Evolutionary conservation across 164 flowering plant genomes (phyloP), one percentile per base, ranked within the genome.

Genomic region (Tetrastigma voinierianum): DNA sequence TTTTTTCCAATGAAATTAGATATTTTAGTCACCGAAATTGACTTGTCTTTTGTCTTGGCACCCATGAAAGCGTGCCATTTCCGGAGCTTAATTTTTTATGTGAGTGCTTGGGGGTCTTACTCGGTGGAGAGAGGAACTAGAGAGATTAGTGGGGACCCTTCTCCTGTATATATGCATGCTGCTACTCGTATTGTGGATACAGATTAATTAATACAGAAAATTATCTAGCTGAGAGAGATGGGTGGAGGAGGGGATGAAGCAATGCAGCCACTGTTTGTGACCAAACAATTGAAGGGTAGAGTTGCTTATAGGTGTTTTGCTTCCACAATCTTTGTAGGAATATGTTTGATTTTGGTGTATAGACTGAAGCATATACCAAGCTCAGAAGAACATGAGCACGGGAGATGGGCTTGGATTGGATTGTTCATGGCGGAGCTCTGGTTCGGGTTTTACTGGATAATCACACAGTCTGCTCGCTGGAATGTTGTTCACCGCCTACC

Each of bases 361-460:
- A 79, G 79, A 66, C 57, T 64, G n/a, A 46, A 17, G 7, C 23
- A 73, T 63, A 10, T 75, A 5, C 77, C 79, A 8, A 45, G 23
- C 18, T 10, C 32, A 4, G 74, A 66, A 46, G 63, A 67, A 9
- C 32, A 20, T 0, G 63, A 67, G 4, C 32, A 20, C 0, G 73
- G 78, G 52, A 70, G 77, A 68, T 65, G 71, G 59, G 57, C 24
- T 7, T 76, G 82, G 82, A 61, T 73, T 16, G 65, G 61, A 3
- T 63, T 80, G 67, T 47, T 77, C 21, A 2, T 52, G 12, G 70
- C 83, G 0, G 83, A 80, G 70, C 19, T 77, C 0, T 59, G 72
- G 71, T 74, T 80, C 32, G 67, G 70, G 46, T 11, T 71, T 16
- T 77, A 77, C 23, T 80, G 83, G 80, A 16, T 80, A 15, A 1